Base-by-base conservation (phyloP, 192 early-diverging fungal species). In the Coemansia sp. region DNA sequence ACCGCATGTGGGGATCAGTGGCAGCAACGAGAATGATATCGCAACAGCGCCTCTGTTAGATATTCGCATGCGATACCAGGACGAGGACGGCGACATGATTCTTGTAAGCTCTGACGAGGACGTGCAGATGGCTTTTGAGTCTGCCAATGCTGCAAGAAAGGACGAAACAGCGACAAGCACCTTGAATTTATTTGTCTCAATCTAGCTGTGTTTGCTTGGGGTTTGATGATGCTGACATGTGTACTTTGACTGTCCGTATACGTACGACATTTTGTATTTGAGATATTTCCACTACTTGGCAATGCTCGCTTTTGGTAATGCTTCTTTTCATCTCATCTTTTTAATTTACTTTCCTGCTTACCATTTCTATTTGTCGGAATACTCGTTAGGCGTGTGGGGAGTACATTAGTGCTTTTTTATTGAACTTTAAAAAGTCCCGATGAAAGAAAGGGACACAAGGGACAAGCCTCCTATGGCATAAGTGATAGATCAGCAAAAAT, bases 11-110 rank as follows among this genome's bases (percentile, higher is more conserved):
- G 80, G 80, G n/a, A 69, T 84, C 84, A 40, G 77, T 52, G 68
- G 75, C 42, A 70, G 74, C 37, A 64, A 70, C 53, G 68, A 82
- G 69, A 64, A 63, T 5, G 75, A 85, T 26, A 66, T 72, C 45
- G 61, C 66, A n/a, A 59, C 69, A 26, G 79, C 68, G 56, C 84
- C 72, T 55, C 83, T 74, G 58, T 78, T 85, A 52, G 65, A 65
- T 29, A 82, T 90, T 70, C 85, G 87, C 48, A 88, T 99, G 61
- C 86, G 87, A 67, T 97, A 98, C 70, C 87, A 89, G 70, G 95
- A 99, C 68, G 95, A 97, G 75, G 95, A 96, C 68, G 91, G 93
- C 42, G 95, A 97, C 68, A 87, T 89, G 71, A 88, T 95, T 21
- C 88, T 87, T 39, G 88, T 99, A 48, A 89, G 90, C 63, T 89